These are phyloP conservation scores for Yamadazyma aaseri DNA, from an alignment of 1,139 yeast species.

Conservation along the genomic window DNA sequence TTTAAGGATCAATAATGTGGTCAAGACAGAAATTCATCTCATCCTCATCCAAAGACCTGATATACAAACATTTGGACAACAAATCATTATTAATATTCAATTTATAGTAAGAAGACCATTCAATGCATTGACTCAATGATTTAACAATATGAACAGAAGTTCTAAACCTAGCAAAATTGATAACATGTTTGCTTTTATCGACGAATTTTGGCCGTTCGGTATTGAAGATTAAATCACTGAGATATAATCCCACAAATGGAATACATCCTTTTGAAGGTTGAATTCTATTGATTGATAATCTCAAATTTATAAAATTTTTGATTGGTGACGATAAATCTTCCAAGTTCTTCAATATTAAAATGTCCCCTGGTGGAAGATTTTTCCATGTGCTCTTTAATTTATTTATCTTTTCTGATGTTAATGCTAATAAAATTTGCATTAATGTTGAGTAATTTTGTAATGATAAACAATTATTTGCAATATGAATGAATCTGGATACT, in stretches of 20 bases:
- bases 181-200: conserved; percentile 40
- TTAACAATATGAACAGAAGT: conserved; percentile 78
- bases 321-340: conserved; percentile 65
- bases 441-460: conserved; percentile 82
- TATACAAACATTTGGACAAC: conserved; percentile 78
- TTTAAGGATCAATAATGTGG: conserved; percentile 8
- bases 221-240: conserved; percentile 80
- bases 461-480: conserved; percentile 71
- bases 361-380: conserved; percentile 52
- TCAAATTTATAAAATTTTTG: conserved; percentile 62
- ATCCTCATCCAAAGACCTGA: conserved; percentile 71
- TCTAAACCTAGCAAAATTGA: conserved; percentile 78
- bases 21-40: conserved; percentile 56
- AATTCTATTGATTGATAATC: conserved; percentile 60
- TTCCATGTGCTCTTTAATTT: conserved; percentile 75
- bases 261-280: conserved; percentile 78
- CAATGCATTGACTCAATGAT: conserved; percentile 76
- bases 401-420: conserved; percentile 69
- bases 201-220: conserved; percentile 62
- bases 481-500: conserved; percentile 76
- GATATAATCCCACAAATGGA: conserved; percentile 84
- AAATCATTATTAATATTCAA: conserved; percentile 54
- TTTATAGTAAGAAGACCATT: conserved; percentile 73
- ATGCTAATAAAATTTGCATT: conserved; percentile 82
- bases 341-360: conserved; percentile 62